Percentiles rank a stretch among this genome's conserved stretches.
Conservation (phyloP, 164 flowering plant genomes). For the Taxillus chinensis region DNA sequence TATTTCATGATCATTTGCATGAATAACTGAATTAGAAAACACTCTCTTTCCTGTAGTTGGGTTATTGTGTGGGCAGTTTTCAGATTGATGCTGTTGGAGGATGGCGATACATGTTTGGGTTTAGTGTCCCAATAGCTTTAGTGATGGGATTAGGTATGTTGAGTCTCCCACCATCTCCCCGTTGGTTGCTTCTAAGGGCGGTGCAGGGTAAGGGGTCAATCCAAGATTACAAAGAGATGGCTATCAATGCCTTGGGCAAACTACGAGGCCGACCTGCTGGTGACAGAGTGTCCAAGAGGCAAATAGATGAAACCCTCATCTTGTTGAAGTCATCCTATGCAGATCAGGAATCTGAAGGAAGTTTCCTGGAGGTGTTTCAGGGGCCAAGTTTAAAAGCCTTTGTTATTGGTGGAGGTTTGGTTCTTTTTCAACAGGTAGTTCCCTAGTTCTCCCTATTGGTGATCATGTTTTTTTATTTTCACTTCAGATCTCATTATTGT, state of each 20-base stretch:
- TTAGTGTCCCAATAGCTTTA: constrained; percentile 63
- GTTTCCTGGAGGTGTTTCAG: constrained; percentile 72
- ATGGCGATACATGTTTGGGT: constrained; percentile 89
- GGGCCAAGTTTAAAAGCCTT: constrained; percentile 89
- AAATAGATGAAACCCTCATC: constrained; percentile 71
- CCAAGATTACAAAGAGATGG: constrained; percentile 64
- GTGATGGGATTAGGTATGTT: constrained; percentile 85
- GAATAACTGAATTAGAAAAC: constrained; percentile 4
- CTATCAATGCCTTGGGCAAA: constrained; percentile 53
- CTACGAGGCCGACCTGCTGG: constrained; percentile 73
- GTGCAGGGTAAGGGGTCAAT: constrained; percentile 76
- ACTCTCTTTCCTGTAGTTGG: constrained; percentile 41
- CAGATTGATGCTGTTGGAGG: constrained; percentile 69
- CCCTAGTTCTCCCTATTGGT: neutral
- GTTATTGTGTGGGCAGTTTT: constrained; percentile 79
- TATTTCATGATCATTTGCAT: neutral
- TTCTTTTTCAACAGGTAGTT: constrained; percentile 84
- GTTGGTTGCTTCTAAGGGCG: constrained; percentile 90
- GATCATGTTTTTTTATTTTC: neutral
- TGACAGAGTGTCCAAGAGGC: constrained; percentile 56
- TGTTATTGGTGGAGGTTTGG: constrained; percentile 86
- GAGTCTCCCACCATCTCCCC: constrained; percentile 82
- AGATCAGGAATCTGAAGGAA: constrained; percentile 56
- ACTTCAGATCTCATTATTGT: neutral
- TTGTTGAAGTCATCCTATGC: constrained; percentile 59